Conservation (phyloP, 2,329 filamentous ascomycete genomes). For the Phymatotrichopsis omnivora region DNA sequence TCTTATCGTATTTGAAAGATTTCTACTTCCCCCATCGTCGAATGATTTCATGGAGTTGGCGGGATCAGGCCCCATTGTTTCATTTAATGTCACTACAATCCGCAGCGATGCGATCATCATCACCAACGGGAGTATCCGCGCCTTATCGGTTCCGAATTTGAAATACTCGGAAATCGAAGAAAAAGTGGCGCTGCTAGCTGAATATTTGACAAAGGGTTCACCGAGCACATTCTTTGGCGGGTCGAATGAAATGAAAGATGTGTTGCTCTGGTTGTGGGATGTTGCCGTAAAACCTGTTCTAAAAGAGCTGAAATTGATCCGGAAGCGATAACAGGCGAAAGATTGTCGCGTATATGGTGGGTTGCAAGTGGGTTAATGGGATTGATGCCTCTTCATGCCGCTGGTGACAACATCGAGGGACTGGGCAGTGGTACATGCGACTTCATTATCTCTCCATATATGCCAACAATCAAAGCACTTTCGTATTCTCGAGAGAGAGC, state of each 20-base stretch:
- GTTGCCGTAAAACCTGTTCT: conserved; percentile 16
- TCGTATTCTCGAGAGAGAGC: conserved; percentile 10
- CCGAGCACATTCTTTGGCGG: no score
- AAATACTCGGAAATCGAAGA: neutral
- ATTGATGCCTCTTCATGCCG: conserved; percentile 13
- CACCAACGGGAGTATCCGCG: conserved; percentile 5
- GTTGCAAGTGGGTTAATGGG: conserved; percentile 6
- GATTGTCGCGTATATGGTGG: conserved; percentile 6
- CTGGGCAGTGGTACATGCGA: conserved; percentile 3
- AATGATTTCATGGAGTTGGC: conserved; percentile 4
- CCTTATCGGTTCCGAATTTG: neutral
- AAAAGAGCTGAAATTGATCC: neutral
- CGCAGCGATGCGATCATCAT: conserved; percentile 16
- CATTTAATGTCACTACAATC: neutral
- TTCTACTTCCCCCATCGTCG: neutral
- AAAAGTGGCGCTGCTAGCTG: no score
- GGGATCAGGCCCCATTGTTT: conserved; percentile 11
- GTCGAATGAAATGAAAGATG: conserved; percentile 2
- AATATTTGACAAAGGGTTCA: no score
- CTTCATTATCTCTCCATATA: conserved; percentile 10
- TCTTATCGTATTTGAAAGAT: no score
- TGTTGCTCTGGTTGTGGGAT: conserved; percentile 21
- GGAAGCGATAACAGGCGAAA: neutral
- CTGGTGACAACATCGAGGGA: conserved; percentile 10
- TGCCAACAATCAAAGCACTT: conserved; percentile 15